These are phyloP conservation scores for Scleromitrula shiraiana DNA, from an alignment of 2,329 filamentous ascomycete species.

Conservation along the genomic window DNA sequence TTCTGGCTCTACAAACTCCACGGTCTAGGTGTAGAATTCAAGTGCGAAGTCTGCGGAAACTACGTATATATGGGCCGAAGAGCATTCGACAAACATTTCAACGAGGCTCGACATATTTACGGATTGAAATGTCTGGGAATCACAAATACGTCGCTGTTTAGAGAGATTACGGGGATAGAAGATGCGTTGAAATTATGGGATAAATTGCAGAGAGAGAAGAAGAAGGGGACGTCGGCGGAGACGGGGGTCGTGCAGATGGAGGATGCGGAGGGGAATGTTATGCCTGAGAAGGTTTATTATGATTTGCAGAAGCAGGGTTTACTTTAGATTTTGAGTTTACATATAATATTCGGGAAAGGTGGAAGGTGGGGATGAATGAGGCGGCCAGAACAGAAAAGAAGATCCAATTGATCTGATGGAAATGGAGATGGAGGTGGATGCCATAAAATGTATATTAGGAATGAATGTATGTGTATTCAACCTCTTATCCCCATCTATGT, in stretches of 20 bases:
- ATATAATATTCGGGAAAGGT: conserved; percentile 7
- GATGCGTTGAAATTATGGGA: conserved; percentile 87
- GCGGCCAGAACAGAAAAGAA: no score
- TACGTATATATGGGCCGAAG: conserved; percentile 97
- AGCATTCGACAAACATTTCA: conserved; percentile 98
- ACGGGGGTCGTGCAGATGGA: conserved; percentile 97
- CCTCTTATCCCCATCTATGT: no score
- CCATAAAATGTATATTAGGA: no score
- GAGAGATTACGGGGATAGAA: conserved; percentile 88
- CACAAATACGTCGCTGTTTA: conserved; percentile 80
- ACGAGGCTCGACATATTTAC: conserved; percentile 86
- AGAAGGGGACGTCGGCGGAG: conserved; percentile 64
- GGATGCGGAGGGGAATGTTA: conserved; percentile 93
- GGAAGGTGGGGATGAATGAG: neutral
- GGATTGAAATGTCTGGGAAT: conserved; percentile 91
- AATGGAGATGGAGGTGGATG: no score
- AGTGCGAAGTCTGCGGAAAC: conserved; percentile 95
- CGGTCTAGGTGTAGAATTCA: conserved; percentile 87
- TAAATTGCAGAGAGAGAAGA: conserved; percentile 82
- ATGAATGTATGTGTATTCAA: no score
- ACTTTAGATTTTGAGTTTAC: conserved; percentile 38
- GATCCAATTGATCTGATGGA: no score
- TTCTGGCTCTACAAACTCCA: conserved; percentile 99
- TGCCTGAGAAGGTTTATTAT: conserved; percentile 97
- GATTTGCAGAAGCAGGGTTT: conserved; percentile 91